Base-by-base conservation (phyloP, 2,329 filamentous ascomycete species). In the Canariomyces notabilis region DNA sequence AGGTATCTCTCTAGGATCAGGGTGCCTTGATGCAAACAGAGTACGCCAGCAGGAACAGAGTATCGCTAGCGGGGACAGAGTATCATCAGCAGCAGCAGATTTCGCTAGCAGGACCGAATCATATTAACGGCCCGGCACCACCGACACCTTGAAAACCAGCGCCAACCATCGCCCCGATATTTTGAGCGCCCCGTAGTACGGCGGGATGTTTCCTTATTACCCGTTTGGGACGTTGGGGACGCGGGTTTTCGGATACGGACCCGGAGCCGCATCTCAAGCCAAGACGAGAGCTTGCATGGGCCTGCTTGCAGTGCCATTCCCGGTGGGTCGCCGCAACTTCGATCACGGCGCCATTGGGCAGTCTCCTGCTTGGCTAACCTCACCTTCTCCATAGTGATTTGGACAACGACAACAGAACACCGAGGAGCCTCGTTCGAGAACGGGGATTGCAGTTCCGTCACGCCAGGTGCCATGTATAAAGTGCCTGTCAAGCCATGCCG, bases 211-310 rank as follows among this genome's bases (percentile, higher is more conserved):
- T 44, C 38, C 44, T 29, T 36, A 15, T 47, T 50, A 37, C 50
- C 42, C 19, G 14, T 48, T 50, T 50, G 22, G 47, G 50, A 38
- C 32, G 26, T 40, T 20, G 39, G 42, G 14, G 18, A 16, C 26
- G 38, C 51, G 51, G 51, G 49, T 50, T 16, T 50, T 53, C 50
- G 50, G 50, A 44, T 38, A 33, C 6, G 19, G 20, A 49, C 34
- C 51, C 48, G 48, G 44, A 46, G 45, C 45, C 42, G 45, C 47
- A 47, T 32, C 16, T 29, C 38, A 37, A 34, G 42, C 49, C 44
- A 51, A 51, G 44, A n/a, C 15, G 46, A 48, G 49, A 36, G 51
- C 49, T 15, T 43, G 32, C n/a, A n/a, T n/a, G n/a, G n/a, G n/a
- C 44, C 46, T 48, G 37, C 47, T 18, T 22, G 23, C 38, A 16